Evolutionary conservation across 495 filamentous ascomycete species (phyloP).

Genomic region (Aspergillus steynii): DNA sequence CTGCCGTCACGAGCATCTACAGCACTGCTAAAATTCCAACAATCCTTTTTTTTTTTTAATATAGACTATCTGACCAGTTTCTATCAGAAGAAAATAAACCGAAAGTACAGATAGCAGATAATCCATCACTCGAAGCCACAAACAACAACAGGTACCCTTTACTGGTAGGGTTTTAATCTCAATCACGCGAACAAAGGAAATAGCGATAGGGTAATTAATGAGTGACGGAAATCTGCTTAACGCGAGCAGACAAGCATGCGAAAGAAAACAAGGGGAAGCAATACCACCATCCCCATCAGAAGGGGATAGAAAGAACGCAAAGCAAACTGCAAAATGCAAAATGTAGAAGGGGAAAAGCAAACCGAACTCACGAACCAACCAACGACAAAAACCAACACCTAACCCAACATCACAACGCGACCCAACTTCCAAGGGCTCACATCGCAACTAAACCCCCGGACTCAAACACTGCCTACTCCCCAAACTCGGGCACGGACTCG

Average conservation of each 20-base stretch:
- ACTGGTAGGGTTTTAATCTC: neutral
- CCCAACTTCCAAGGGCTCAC: no score
- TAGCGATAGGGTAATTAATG: neutral
- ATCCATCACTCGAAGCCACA: neutral
- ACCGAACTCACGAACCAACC: no score
- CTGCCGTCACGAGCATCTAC: no score
- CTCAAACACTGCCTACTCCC: neutral
- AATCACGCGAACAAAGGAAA: neutral
- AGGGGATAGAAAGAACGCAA: no score
- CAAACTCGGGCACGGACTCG: no score
- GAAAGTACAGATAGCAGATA: neutral
- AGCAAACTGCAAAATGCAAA: no score
- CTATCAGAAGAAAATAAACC: neutral
- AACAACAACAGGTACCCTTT: neutral
- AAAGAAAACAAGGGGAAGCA: neutral
- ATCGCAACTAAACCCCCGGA: neutral
- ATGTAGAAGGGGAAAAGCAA: no score
- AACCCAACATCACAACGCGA: no score
- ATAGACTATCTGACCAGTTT: neutral
- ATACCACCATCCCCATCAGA: neutral
- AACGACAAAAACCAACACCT: no score
- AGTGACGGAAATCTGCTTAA: neutral
- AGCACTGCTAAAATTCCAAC: neutral
- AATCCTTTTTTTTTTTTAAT: no score
- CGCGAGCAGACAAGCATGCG: neutral